Evolutionary conservation across 2,329 filamentous ascomycete genomes (phyloP).

Genomic region (Verticillium klebahnii): DNA sequence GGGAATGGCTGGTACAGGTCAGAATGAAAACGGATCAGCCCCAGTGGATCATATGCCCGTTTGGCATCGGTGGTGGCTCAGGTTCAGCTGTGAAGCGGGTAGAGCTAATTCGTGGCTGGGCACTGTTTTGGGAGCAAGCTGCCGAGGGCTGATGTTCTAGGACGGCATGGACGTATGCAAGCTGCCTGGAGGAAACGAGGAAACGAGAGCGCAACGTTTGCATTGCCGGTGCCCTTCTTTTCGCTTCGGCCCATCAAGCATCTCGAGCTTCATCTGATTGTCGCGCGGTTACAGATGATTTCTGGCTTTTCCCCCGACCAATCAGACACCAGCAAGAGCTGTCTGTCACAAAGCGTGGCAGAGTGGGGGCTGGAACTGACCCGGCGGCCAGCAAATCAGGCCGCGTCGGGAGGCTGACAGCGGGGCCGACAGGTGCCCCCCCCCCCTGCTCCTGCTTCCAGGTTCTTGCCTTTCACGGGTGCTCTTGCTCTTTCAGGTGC

Average conservation of each 20-base stretch:
- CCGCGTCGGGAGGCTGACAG: slow-evolving; percentile 1
- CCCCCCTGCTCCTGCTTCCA: neutral
- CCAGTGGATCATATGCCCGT: neutral
- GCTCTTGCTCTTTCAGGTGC: neutral
- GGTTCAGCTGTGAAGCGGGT: neutral
- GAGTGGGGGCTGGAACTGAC: neutral
- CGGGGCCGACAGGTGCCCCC: neutral
- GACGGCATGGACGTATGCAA: neutral
- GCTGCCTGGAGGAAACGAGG: neutral
- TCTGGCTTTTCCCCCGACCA: neutral
- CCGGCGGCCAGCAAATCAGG: slow-evolving; percentile 2
- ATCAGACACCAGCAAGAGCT: slow-evolving; percentile 1
- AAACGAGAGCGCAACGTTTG: too few species aligned
- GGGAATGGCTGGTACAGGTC: neutral
- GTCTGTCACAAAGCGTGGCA: neutral
- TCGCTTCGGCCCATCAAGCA: neutral
- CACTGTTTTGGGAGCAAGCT: neutral
- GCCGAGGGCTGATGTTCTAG: too few species aligned
- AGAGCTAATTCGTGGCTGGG: neutral
- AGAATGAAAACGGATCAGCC: neutral
- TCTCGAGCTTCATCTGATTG: slow-evolving; percentile 1
- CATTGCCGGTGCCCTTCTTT: neutral
- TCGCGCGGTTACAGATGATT: slow-evolving; percentile 7
- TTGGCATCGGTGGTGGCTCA: neutral
- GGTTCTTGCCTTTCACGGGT: neutral